Percentiles rank a stretch among this genome's conserved stretches.
These are phyloP conservation scores for Trichoderma asperelloides DNA, from an alignment of 495 filamentous ascomycete species.

Conservation along the genomic window DNA sequence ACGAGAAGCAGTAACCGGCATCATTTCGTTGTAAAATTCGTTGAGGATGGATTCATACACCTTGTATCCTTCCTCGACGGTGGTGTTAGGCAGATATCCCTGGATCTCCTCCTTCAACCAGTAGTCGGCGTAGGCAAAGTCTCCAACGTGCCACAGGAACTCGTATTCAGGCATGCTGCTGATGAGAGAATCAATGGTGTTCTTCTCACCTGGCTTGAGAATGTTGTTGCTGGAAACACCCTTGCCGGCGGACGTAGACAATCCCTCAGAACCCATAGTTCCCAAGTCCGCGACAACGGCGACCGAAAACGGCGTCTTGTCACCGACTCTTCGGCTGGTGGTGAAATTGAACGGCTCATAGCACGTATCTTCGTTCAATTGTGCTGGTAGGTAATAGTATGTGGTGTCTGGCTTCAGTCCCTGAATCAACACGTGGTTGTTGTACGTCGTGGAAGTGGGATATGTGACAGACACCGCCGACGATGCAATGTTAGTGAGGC, in stretches of 20 bases:
- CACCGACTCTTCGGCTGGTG: conserved; percentile 26
- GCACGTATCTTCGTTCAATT: conserved; percentile 8
- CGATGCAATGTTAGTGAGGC: conserved; percentile 23
- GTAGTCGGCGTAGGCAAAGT: conserved; percentile 46
- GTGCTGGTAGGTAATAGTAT: conserved; percentile 38
- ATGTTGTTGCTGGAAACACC: conserved; percentile 16
- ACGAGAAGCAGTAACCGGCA: conserved; percentile 32
- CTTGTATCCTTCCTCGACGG: conserved; percentile 28
- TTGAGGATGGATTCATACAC: conserved; percentile 47
- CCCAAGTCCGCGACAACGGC: conserved; percentile 47
- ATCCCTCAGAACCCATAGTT: conserved; percentile 28
- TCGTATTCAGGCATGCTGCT: conserved; percentile 18
- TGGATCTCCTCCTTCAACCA: conserved; percentile 38
- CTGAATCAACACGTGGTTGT: conserved; percentile 37
- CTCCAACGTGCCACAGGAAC: conserved; percentile 29
- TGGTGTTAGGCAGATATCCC: conserved; percentile 29
- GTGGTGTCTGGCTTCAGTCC: conserved; percentile 36
- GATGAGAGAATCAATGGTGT: conserved; percentile 28
- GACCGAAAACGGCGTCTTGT: conserved; percentile 36
- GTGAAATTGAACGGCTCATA: conserved; percentile 20
- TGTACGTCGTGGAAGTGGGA: conserved; percentile 40
- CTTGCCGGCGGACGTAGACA: conserved; percentile 20
- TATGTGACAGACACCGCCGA: conserved; percentile 39
- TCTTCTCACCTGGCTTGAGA: conserved; percentile 25
- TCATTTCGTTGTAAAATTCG: conserved; percentile 45